Base-by-base conservation (phyloP, 768 basidiomycete genomes). In the Panaeolus papilionaceus region DNA sequence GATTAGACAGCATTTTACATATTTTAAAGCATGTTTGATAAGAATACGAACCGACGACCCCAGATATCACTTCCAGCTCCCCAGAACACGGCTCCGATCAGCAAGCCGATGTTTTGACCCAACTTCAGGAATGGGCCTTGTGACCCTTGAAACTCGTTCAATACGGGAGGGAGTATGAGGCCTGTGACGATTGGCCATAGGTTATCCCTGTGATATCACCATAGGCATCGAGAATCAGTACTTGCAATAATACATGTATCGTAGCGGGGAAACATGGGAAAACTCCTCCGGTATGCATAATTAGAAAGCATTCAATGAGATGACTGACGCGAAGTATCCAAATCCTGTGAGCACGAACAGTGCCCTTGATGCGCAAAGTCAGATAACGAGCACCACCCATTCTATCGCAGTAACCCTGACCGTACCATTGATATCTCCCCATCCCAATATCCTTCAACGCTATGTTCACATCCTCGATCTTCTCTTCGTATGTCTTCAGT, bases 31-130 rank as follows among this genome's bases (percentile, higher is more conserved):
- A 45, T 42, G 9, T 12, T 12, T 23, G 38, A 20, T 33, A 33
- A 37, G 8, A 28, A 18, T 26, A 67, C 71, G 33, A 66, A 90
- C 89, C 80, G 84, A 72, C 91, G 81, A 10, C 91, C 91, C 90
- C 91, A 92, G 1, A 92, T 78, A 68, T 92, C 91, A 14, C 86
- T 87, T 11, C 84, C 86, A 28, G 90, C 74, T 44, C 89, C 89
- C 90, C 90, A 92, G 67, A 90, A 86, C 3, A 84, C 83, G 14
- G 89, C 89, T 28, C 92, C 91, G 0, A 91, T 84, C 0, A 93
- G 82, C 0, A 93, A 76, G 0, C 92, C 92, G 14, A 92, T 79
- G 68, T 91, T 91, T 74, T 90, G 90, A 1, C 88, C 89, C 5
- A 94, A 83, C 61, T 88, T 88, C 40, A 93, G 80, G 72, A 85